Percentiles rank a stretch among this genome's conserved stretches.
phyloP scores from a whole-genome alignment of 306 rosid genomes.

The Phaseolus lunatus region DNA sequence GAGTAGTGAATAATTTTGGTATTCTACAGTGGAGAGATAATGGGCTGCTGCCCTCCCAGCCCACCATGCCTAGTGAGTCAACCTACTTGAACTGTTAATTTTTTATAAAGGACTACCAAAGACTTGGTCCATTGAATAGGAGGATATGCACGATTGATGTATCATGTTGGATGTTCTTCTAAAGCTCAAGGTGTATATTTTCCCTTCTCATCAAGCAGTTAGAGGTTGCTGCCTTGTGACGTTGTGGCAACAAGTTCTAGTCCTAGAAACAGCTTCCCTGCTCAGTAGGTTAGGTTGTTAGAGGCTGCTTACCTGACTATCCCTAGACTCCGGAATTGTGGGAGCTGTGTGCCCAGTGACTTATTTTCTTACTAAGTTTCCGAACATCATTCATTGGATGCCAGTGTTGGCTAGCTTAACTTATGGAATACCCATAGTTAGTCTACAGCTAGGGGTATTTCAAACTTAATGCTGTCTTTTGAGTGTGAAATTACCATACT shows the following conservation, averaged over 20 bases:
- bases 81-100: neutral
- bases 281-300: neutral
- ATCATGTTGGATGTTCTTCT: neutral
- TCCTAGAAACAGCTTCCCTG: slow-evolving; percentile 4
- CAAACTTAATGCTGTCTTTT: slow-evolving; percentile 35
- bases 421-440: neutral
- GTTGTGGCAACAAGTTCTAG: neutral
- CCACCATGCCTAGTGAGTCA: neutral
- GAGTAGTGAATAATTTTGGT: neutral
- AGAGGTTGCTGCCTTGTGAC: slow-evolving; percentile 34
- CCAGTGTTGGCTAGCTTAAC: slow-evolving; percentile 30
- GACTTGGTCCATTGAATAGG: neutral
- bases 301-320: neutral
- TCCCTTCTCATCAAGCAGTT: slow-evolving; percentile 1
- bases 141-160: neutral
- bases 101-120: neutral
- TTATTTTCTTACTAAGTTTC: slow-evolving; percentile 8
- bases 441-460: slow-evolving; percentile 22
- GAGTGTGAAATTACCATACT: slow-evolving; percentile 35
- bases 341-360: neutral
- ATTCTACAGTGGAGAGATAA: neutral
- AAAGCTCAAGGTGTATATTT: slow-evolving; percentile 27
- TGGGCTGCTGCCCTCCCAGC: neutral
- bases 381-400: slow-evolving; percentile 23
- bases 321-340: neutral